phyloP scores from a whole-genome alignment of 176 grass and related monocot genomes.

The Oryza brachyantha region DNA sequence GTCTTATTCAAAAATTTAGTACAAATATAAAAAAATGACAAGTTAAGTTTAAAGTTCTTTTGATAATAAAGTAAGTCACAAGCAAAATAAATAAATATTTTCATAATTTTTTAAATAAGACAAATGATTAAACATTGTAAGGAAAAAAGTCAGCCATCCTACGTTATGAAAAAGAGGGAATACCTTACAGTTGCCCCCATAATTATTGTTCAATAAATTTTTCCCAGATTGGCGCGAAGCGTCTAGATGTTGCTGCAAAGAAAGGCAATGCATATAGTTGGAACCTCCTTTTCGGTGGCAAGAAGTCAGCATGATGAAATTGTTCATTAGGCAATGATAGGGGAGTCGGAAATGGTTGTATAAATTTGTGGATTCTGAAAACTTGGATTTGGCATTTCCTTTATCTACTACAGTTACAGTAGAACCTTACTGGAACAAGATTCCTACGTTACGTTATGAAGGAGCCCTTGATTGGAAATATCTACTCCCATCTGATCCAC shows the following conservation, averaged over 20 bases:
- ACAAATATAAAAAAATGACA: no score
- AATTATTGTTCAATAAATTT: background rate
- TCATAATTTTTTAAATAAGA: no score
- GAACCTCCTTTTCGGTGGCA: constrained; percentile 67
- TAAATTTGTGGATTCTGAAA: background rate
- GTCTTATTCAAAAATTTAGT: no score
- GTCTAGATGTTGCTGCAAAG: constrained; percentile 65
- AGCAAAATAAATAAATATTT: no score
- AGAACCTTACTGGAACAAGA: background rate
- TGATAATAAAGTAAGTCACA: no score
- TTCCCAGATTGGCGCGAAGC: constrained; percentile 69
- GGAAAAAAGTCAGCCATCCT: no score
- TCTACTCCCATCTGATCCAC: no score
- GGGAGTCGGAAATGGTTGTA: background rate
- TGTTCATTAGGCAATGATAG: background rate
- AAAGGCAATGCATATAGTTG: constrained; percentile 77
- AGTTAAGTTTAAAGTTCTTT: no score
- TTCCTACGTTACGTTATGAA: background rate
- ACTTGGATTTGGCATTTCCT: background rate
- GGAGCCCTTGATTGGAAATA: background rate
- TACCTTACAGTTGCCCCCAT: background rate
- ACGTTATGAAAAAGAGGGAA: no score
- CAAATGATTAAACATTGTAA: no score
- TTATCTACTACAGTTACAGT: background rate
- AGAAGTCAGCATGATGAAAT: constrained; percentile 60